Percentiles rank a stretch among this genome's conserved stretches.
These are phyloP conservation scores for Cladosporium sp. DNA, from an alignment of 2,329 filamentous ascomycete species.

Conservation along the genomic window DNA sequence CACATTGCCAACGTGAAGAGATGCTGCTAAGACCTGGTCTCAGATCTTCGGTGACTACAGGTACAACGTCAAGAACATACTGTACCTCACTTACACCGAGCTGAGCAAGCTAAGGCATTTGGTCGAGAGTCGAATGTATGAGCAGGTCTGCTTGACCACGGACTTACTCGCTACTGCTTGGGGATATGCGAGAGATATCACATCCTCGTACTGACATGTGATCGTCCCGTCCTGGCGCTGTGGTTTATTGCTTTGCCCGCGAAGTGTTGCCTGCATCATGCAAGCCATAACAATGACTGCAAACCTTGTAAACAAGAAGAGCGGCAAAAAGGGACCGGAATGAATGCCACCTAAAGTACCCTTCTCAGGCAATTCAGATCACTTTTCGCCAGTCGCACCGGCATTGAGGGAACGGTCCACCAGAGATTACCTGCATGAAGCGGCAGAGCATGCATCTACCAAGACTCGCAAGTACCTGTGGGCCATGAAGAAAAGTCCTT, in stretches of 20 bases:
- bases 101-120: neutral
- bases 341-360: too few species aligned
- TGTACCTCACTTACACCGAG: neutral
- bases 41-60: neutral
- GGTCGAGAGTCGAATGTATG: neutral
- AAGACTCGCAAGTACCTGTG: neutral
- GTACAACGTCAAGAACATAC: neutral
- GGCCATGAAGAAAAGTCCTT: too few species aligned
- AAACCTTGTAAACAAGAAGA: too few species aligned
- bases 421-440: neutral
- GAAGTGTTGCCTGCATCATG: neutral
- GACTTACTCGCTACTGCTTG: neutral
- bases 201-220: neutral
- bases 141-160: neutral
- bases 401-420: neutral
- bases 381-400: neutral
- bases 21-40: neutral
- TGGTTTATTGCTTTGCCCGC: neutral
- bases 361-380: too few species aligned
- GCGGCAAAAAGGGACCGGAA: too few species aligned
- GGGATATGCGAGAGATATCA: neutral
- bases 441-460: neutral
- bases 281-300: neutral
- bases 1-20: neutral
- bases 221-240: neutral